Conservation (phyloP, 805 yeast genomes). For the Jamesozyma lodderae region DNA sequence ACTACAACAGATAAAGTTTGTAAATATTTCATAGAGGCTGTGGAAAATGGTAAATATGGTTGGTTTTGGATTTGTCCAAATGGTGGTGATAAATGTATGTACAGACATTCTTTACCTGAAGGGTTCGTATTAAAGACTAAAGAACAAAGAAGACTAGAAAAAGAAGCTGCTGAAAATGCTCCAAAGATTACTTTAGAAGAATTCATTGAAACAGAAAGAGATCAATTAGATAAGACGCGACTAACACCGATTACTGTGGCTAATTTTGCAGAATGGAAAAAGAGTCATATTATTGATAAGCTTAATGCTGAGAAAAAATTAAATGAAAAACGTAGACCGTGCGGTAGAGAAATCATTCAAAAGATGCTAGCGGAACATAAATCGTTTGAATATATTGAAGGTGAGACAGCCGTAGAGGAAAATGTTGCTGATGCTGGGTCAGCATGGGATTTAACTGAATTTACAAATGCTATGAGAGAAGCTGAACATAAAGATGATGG, state of each 20-base stretch:
- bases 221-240: slow-evolving; percentile 57
- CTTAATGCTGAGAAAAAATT: slow-evolving; percentile 34
- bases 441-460: slow-evolving; percentile 37
- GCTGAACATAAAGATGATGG: slow-evolving; percentile 30
- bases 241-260: slow-evolving; percentile 83
- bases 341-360: slow-evolving; percentile 63
- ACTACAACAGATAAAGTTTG: slow-evolving; percentile 94
- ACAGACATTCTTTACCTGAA: slow-evolving; percentile 90
- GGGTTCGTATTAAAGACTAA: slow-evolving; percentile 95
- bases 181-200: slow-evolving; percentile 94
- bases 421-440: slow-evolving; percentile 28
- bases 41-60: slow-evolving; percentile 94
- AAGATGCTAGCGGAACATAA: slow-evolving; percentile 50
- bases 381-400: no score
- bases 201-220: slow-evolving; percentile 88
- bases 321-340: slow-evolving; percentile 39
- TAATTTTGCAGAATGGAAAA: slow-evolving; percentile 76
- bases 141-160: slow-evolving; percentile 87
- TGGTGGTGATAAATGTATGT: slow-evolving; percentile 87
- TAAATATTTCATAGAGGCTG: slow-evolving; percentile 90
- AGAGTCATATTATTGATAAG: slow-evolving; percentile 52
- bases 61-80: slow-evolving; percentile 99
- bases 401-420: no score
- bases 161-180: slow-evolving; percentile 69
- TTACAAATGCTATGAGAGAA: slow-evolving; percentile 32